Evolutionary conservation across 2,329 filamentous ascomycete genomes (phyloP).

Genomic region (Pyricularia sp.): DNA sequence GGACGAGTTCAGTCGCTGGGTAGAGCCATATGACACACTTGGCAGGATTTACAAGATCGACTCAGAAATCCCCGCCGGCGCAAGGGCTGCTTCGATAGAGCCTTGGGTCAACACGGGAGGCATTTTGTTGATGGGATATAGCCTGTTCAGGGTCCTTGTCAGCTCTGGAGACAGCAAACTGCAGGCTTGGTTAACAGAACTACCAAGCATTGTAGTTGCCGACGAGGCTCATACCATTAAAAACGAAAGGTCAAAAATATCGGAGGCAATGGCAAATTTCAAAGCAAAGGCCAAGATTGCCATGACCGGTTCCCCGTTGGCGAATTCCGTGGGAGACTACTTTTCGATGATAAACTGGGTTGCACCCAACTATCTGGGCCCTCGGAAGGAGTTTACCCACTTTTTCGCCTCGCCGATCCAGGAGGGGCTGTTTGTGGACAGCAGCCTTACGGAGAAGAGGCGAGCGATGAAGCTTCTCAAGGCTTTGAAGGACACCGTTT

Average conservation of each 20-base stretch:
- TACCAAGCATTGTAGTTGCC: slow-evolving; percentile 61
- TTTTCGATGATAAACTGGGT: slow-evolving; percentile 83
- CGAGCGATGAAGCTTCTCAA: slow-evolving; percentile 52
- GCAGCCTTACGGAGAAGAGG: slow-evolving; percentile 38
- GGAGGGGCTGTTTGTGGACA: slow-evolving; percentile 56
- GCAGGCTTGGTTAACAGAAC: slow-evolving; percentile 36
- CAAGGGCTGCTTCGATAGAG: slow-evolving; percentile 33
- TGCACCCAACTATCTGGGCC: slow-evolving; percentile 63
- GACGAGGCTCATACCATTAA: slow-evolving; percentile 81
- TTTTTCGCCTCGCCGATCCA: slow-evolving; percentile 65
- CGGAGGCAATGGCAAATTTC: slow-evolving; percentile 44
- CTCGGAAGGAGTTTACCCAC: slow-evolving; percentile 49
- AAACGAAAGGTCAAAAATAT: slow-evolving; percentile 41
- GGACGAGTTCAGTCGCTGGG: slow-evolving; percentile 63
- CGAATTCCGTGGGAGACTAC: slow-evolving; percentile 76
- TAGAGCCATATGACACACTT: slow-evolving; percentile 36
- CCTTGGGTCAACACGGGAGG: slow-evolving; percentile 55
- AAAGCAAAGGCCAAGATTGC: slow-evolving; percentile 61
- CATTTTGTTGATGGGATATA: slow-evolving; percentile 64
- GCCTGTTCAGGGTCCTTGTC: slow-evolving; percentile 42
- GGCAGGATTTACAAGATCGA: slow-evolving; percentile 45
- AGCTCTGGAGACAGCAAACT: slow-evolving; percentile 3
- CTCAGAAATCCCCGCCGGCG: slow-evolving; percentile 16
- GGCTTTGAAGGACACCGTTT: slow-evolving; percentile 57
- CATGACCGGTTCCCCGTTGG: slow-evolving; percentile 73